These are phyloP conservation scores for Hypoxylon trugodes DNA, from an alignment of 495 filamentous ascomycete species.

Conservation along the genomic window DNA sequence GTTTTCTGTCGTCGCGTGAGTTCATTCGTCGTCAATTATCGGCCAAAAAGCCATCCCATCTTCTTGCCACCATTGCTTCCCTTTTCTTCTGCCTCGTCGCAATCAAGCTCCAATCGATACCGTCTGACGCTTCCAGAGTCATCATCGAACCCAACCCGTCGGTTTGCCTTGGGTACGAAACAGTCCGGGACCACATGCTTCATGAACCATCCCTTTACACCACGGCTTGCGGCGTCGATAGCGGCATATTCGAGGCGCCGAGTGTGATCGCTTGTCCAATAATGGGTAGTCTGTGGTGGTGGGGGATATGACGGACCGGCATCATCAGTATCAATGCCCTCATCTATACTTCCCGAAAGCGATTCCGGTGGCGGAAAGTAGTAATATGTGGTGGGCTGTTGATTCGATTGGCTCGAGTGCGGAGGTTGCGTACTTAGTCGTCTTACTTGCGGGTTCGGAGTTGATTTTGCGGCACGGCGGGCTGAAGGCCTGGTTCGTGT, in stretches of 20 bases:
- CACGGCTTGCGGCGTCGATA: conserved; percentile 62
- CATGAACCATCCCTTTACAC: conserved; percentile 62
- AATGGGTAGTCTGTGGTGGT: conserved; percentile 63
- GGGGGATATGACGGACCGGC: conserved; percentile 38
- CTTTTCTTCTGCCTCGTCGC: conserved; percentile 43
- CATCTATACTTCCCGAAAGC: conserved; percentile 10
- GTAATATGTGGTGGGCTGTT: conserved; percentile 52
- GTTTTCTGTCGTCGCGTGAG: conserved; percentile 28
- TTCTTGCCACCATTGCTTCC: conserved; percentile 28
- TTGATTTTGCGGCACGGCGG: conserved; percentile 48
- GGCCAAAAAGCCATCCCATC: conserved; percentile 42
- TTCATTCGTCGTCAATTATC: conserved; percentile 36
- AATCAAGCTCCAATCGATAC: conserved; percentile 60
- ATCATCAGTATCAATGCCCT: conserved; percentile 31
- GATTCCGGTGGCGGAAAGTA: conserved; percentile 57
- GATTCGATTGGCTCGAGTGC: conserved; percentile 39
- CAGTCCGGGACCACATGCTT: conserved; percentile 63
- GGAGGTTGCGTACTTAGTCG: conserved; percentile 39
- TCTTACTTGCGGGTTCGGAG: conserved; percentile 36
- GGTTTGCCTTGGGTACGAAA: conserved; percentile 55
- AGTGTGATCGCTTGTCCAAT: conserved; percentile 65
- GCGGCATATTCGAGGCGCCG: conserved; percentile 65
- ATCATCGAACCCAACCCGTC: conserved; percentile 59
- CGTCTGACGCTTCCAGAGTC: conserved; percentile 63
- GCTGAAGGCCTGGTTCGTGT: conserved; percentile 46